These are phyloP conservation scores for Dichomitus squalens DNA, from an alignment of 1,284 basidiomycete species.

Conservation along the genomic window DNA sequence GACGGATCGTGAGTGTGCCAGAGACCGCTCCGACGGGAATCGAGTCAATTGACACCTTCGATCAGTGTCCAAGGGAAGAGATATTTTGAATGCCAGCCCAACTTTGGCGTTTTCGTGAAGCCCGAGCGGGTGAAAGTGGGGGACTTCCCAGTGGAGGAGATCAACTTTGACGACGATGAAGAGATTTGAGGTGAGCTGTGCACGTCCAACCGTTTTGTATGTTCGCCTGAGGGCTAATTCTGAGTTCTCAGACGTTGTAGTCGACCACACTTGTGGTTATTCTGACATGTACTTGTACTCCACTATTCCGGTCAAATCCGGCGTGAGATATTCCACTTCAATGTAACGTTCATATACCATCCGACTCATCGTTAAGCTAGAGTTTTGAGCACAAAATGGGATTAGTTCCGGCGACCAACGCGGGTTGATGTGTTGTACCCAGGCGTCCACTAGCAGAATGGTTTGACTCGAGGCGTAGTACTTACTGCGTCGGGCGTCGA, in stretches of 20 bases:
- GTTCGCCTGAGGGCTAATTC: background rate
- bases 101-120: slow-evolving; percentile 87
- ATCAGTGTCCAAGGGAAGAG: slow-evolving; percentile 79
- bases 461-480: too few species aligned
- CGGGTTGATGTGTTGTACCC: too few species aligned
- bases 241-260: background rate
- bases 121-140: slow-evolving; percentile 85
- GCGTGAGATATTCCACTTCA: background rate
- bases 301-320: background rate
- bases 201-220: background rate
- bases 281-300: background rate
- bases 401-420: too few species aligned
- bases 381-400: too few species aligned
- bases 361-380: too few species aligned
- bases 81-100: slow-evolving; percentile 82
- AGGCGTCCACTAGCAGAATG: too few species aligned
- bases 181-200: slow-evolving; percentile 37
- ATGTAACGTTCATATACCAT: background rate
- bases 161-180: slow-evolving; percentile 68
- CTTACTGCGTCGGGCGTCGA: too few species aligned
- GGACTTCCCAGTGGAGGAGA: slow-evolving; percentile 84
- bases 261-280: background rate
- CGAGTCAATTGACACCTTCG: background rate
- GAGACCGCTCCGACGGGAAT: too few species aligned
- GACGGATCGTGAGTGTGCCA: slow-evolving; percentile 80